Evolutionary conservation across 2,329 filamentous ascomycete genomes (phyloP).

Genomic region (Sporothrix inflata): DNA sequence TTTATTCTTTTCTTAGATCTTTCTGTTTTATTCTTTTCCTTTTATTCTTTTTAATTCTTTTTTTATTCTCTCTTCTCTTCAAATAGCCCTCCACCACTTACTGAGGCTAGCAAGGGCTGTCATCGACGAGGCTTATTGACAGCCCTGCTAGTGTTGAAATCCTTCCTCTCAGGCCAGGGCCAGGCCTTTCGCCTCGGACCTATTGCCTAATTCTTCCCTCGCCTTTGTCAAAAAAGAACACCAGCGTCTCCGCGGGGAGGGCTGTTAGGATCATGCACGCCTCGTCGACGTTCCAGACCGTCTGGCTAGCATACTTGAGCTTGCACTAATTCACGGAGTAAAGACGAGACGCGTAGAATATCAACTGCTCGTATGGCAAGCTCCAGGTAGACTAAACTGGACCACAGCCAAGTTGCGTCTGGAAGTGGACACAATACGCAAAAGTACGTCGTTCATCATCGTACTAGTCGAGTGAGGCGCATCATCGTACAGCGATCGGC

Average conservation of each 20-base stretch:
- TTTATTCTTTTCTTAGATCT: background rate
- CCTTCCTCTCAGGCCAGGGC: too few species aligned
- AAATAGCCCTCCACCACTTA: background rate
- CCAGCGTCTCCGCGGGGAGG: background rate
- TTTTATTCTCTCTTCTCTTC: background rate
- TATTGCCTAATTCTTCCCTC: background rate
- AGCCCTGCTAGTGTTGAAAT: background rate
- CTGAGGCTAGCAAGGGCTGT: background rate
- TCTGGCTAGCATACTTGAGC: background rate
- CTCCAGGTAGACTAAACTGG: background rate
- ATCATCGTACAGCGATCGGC: slow-evolving; percentile 6
- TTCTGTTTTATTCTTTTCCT: background rate
- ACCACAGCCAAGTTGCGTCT: background rate
- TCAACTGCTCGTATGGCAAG: background rate
- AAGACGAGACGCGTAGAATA: background rate
- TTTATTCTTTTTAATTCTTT: background rate
- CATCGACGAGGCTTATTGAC: background rate
- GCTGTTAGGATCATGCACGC: background rate
- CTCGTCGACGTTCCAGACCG: background rate
- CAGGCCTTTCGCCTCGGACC: background rate
- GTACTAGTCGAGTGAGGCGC: background rate
- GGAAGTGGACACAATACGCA: background rate
- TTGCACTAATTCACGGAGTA: background rate
- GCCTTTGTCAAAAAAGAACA: background rate
- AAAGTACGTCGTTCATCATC: background rate